Percentiles rank a stretch among this genome's conserved stretches.
phyloP scores from a whole-genome alignment of 2,329 filamentous ascomycete genomes.

The Penicillium polonicum region DNA sequence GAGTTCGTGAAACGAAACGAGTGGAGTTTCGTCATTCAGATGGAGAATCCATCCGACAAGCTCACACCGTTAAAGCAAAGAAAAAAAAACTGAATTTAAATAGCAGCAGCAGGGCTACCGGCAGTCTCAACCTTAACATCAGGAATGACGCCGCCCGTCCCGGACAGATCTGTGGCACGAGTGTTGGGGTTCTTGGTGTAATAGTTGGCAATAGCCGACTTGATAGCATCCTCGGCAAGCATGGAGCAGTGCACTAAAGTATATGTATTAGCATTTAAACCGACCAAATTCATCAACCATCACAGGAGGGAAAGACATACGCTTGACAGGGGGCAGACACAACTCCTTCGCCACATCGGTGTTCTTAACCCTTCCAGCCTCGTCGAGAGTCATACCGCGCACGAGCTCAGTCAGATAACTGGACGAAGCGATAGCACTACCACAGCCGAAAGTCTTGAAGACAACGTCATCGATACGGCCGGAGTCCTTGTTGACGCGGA shows the following conservation, averaged over 20 bases:
- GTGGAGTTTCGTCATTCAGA: neutral
- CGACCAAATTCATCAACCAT: neutral
- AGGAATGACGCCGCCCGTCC: slow-evolving; percentile 69
- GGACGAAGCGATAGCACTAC: slow-evolving; percentile 88
- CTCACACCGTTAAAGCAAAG: neutral
- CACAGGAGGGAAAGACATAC: slow-evolving; percentile 52
- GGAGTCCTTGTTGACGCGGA: slow-evolving; percentile 82
- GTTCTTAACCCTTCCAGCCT: slow-evolving; percentile 89
- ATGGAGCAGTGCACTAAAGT: slow-evolving; percentile 79
- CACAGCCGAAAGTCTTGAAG: slow-evolving; percentile 97
- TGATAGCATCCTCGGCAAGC: slow-evolving; percentile 90
- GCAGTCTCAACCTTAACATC: slow-evolving; percentile 48
- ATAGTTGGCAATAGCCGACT: slow-evolving; percentile 86
- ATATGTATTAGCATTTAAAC: slow-evolving; percentile 9
- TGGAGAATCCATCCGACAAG: neutral
- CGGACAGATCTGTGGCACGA: slow-evolving; percentile 71
- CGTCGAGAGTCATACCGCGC: slow-evolving; percentile 91
- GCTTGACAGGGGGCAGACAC: slow-evolving; percentile 84
- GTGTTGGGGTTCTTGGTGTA: slow-evolving; percentile 85
- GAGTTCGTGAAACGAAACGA: slow-evolving; percentile 8
- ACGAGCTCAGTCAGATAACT: slow-evolving; percentile 95
- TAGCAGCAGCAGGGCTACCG: slow-evolving; percentile 27
- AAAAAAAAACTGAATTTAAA: slow-evolving; percentile 18
- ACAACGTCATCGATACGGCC: slow-evolving; percentile 92
- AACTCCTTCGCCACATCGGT: slow-evolving; percentile 98